Conservation (phyloP, 2,329 filamentous ascomycete genomes). For the Fusarium haematococcum region DNA sequence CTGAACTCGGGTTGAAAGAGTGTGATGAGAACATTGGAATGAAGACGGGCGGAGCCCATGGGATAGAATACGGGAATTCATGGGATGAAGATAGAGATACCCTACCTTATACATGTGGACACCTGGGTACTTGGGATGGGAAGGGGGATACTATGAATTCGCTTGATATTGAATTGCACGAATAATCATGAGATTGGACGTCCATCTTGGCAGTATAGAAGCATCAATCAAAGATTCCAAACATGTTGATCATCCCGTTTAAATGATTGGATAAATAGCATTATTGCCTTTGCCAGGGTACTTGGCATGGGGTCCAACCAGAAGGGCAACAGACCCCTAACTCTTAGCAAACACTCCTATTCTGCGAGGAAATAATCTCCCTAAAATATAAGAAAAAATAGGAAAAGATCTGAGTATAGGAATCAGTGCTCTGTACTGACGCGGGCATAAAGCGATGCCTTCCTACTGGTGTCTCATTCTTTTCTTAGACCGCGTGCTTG, state of each 20-base stretch:
- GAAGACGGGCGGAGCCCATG: constrained; percentile 15
- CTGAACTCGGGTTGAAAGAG: constrained; percentile 15
- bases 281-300: not conserved
- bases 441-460: too few relatives aligned
- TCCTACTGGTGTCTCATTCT: too few relatives aligned
- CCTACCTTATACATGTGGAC: constrained; percentile 27
- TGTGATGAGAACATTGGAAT: constrained; percentile 26
- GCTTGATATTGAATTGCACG: constrained; percentile 11
- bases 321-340: too few relatives aligned
- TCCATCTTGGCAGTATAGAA: not conserved
- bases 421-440: too few relatives aligned
- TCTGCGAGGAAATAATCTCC: too few relatives aligned
- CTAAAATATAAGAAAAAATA: too few relatives aligned
- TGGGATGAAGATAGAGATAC: constrained; percentile 32
- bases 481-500: not conserved
- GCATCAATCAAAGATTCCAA: not conserved
- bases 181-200: constrained; percentile 1
- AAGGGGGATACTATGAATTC: constrained; percentile 6
- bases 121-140: constrained; percentile 21
- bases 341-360: too few relatives aligned
- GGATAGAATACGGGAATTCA: constrained; percentile 27
- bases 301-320: too few relatives aligned
- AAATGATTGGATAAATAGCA: not conserved
- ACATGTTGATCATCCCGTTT: not conserved
- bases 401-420: too few relatives aligned